A percentile compares a stretch with the other conserved stretches of the same genome.
phyloP scores from a whole-genome alignment of 2,329 filamentous ascomycete genomes.

The Monilinia fructigena region DNA sequence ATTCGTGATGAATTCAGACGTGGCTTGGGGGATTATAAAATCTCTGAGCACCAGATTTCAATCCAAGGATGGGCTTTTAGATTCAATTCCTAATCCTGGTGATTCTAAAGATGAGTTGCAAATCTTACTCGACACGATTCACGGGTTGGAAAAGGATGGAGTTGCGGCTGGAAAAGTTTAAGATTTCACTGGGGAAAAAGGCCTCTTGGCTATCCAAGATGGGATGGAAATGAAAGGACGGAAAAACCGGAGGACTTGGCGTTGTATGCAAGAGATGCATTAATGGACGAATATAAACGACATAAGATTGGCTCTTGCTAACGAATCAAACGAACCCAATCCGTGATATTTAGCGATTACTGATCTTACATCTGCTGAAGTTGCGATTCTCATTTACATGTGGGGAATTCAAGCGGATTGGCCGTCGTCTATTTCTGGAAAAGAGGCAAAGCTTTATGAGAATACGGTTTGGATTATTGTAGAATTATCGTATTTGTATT shows the following conservation, averaged over 20 bases:
- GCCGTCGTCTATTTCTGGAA: background rate
- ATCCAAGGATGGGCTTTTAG: constrained; percentile 32
- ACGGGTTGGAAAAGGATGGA: constrained; percentile 26
- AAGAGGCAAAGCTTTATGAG: background rate
- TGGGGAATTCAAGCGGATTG: constrained; percentile 9
- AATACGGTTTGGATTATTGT: background rate
- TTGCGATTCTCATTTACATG: background rate
- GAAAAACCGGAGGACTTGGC: constrained; percentile 11
- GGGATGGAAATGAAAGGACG: background rate
- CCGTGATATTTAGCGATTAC: background rate
- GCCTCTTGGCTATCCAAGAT: background rate
- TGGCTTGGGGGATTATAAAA: constrained; percentile 71
- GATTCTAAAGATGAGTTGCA: constrained; percentile 28
- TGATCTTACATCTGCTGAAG: background rate
- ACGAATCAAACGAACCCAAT: background rate
- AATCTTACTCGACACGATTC: constrained; percentile 33
- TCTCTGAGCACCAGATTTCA: constrained; percentile 45
- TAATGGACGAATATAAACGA: background rate
- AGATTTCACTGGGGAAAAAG: background rate
- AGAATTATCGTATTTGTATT: background rate
- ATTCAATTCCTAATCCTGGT: constrained; percentile 24
- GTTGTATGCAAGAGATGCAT: background rate
- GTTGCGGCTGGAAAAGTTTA: constrained; percentile 3
- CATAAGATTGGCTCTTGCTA: background rate
- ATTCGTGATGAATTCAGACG: constrained; percentile 84